Evolutionary conservation across 2,329 filamentous ascomycete species (phyloP), one percentile per base, ranked within the genome.

Genomic region (Chalara sp.): DNA sequence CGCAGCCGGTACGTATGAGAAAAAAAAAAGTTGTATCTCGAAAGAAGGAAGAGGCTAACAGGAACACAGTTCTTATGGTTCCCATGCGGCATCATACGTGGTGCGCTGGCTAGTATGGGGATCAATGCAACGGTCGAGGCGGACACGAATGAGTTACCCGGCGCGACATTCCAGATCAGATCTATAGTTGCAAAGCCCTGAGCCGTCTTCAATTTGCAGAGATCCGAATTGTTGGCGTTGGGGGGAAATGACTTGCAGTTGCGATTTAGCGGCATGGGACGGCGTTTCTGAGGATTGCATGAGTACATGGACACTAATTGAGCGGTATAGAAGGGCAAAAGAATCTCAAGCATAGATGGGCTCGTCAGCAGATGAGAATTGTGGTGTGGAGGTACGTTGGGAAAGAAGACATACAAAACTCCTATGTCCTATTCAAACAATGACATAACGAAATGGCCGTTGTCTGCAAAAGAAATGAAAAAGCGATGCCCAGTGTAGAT

Each of bases 111-210:
- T n/a, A 90, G 86, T 47, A 75, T 99, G 73, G 93, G 92, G 5
- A 90, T 97, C 61, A 85, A 84, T 61, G 91, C 91, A 7, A 95
- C 86, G 1, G 92, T 99, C 1, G 88, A 95, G 61, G 93, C 90
- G 5, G 93, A 96, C 71, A 87, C 87, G 49, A 86, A 76, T 50
- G 92, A 95, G 66, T 75, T 99, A 49, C 93, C 93, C 0, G 80
- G 80, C 5, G 93, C 92, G 35, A 89, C 91, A 1, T 99, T 99
- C 68, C 93, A 99, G 72, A 96, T 99, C 67, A 95, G 95, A 73
- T 93, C 88, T 39, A 73, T 86, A 47, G 78, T 82, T 30, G 69
- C 78, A 32, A 89, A 89, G 70, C 70, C 79, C 63, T 86, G 53
- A 46, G 6, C 12, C 35, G 35, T 10, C n/a, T 37, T n/a, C n/a